Conservation (phyloP, 73 alveolate genomes). For the Paramecium biaurelia region DNA sequence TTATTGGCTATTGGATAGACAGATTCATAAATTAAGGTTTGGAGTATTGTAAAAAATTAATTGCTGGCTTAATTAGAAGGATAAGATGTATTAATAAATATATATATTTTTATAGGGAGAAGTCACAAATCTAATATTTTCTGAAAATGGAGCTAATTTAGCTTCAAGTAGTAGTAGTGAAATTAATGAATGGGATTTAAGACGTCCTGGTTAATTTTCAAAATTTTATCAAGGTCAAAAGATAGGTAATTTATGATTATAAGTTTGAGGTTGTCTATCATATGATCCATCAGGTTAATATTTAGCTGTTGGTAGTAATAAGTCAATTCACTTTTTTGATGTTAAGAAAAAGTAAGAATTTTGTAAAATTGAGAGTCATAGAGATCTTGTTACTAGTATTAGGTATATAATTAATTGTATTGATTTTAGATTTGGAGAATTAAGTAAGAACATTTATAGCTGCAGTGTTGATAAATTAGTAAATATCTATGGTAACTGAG, state of each 20-base stretch:
- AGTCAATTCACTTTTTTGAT: neutral
- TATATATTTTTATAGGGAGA: neutral
- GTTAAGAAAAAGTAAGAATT: neutral
- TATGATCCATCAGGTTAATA: constrained; percentile 42
- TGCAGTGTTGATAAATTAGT: neutral
- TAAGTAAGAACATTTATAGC: neutral
- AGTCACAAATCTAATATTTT: neutral
- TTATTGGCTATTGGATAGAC: constrained; percentile 44
- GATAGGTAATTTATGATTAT: neutral
- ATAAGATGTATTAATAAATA: neutral
- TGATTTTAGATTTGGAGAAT: neutral
- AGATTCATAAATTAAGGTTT: constrained; percentile 33
- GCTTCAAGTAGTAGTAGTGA: neutral
- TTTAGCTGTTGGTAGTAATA: neutral
- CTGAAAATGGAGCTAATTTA: neutral
- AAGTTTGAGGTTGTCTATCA: neutral
- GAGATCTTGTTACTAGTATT: neutral
- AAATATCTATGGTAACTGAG: constrained; percentile 34
- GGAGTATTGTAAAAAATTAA: neutral
- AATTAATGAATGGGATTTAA: neutral
- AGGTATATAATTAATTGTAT: neutral
- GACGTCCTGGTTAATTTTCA: neutral
- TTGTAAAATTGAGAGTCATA: neutral
- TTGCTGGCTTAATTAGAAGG: constrained; percentile 8
- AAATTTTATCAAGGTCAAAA: neutral